Base-by-base conservation (phyloP, 495 filamentous ascomycete genomes). In the Penicilliopsis zonata region DNA sequence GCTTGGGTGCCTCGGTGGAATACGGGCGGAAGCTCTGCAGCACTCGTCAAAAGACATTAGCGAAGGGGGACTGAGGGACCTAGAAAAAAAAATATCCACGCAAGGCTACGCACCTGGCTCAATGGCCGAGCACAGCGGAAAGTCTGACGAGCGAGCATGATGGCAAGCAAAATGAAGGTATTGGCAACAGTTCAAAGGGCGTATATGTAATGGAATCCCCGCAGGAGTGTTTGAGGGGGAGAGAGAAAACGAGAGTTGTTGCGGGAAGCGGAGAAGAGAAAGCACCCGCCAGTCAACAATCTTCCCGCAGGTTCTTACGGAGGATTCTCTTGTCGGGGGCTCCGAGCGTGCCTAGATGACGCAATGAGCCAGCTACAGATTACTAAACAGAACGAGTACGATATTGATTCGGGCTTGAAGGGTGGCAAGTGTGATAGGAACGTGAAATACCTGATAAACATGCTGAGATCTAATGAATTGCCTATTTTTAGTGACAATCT, bases 21-120 rank as follows among this genome's bases (percentile, higher is more conserved):
- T 71, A 71, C 42, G 57, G 59, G 51, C 67, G 67, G 52, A 67
- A 52, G 46, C 52, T 52, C 67, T 71, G 37, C 16, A 18, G 30
- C 13, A n/a, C n/a, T n/a, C n/a, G n/a, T n/a, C n/a, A n/a, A 30
- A 19, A 13, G 8, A n/a, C 38, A 24, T 27, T 13, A 27, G 25
- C 25, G 10, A 27, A 12, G 4, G 14, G n/a, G n/a, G 25, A 12
- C n/a, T n/a, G 10, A 23, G 10, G 21, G 10, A 23, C 21, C 6
- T 6, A 6, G 21, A 10, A 23, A 23, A 6, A 6, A 6, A 6
- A 23, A 23, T 10, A 6, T 23, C 6, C 6, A 23, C 10, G 21
- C 6, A 23, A 23, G 21, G 6, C 21, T 23, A 12, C 4, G 25
- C 4, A 69, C 67, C 57, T 65, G 61, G 48, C 53, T 61, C 29